Evolutionary conservation across 352 stramenopile genomes (phyloP).

Genomic region (Globisporangium megalacanthum): DNA sequence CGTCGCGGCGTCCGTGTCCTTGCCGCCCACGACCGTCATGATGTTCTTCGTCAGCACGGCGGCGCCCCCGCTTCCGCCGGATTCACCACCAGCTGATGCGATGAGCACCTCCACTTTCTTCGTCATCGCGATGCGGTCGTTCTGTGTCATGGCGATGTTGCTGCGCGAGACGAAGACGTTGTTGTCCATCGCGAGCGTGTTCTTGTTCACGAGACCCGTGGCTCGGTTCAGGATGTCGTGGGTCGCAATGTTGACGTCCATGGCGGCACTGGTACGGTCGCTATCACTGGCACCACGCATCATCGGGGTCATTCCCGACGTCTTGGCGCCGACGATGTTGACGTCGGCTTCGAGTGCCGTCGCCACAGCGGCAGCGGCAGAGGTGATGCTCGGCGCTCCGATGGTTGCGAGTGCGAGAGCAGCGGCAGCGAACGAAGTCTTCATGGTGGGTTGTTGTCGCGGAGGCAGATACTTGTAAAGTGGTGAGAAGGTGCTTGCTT

Average conservation of each 20-base stretch:
- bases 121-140: slow-evolving; percentile 21
- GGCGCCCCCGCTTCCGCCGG: not conserved
- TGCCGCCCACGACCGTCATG: slow-evolving; percentile 14
- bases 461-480: too few relatives aligned
- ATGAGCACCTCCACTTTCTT: not conserved
- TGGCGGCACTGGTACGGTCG: slow-evolving; percentile 6
- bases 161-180: slow-evolving; percentile 28
- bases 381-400: not conserved
- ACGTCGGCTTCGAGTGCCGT: not conserved
- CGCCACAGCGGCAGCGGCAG: not conserved
- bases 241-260: slow-evolving; percentile 12
- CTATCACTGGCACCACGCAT: not conserved
- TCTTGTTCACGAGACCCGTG: slow-evolving; percentile 36
- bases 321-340: not conserved
- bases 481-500: too few relatives aligned
- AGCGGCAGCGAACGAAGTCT: slow-evolving; percentile 4
- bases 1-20: slow-evolving; percentile 15
- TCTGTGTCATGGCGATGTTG: slow-evolving; percentile 30
- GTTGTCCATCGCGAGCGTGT: slow-evolving; percentile 30
- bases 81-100: not conserved
- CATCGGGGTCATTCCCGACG: not conserved
- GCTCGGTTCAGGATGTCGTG: slow-evolving; percentile 19
- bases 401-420: slow-evolving; percentile 1
- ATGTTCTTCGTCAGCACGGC: slow-evolving; percentile 14
- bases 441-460: slow-evolving; percentile 4